Percentiles rank a stretch among this genome's conserved stretches.
phyloP scores from a whole-genome alignment of 345 rosid genomes.

The Lepidium sativum region DNA sequence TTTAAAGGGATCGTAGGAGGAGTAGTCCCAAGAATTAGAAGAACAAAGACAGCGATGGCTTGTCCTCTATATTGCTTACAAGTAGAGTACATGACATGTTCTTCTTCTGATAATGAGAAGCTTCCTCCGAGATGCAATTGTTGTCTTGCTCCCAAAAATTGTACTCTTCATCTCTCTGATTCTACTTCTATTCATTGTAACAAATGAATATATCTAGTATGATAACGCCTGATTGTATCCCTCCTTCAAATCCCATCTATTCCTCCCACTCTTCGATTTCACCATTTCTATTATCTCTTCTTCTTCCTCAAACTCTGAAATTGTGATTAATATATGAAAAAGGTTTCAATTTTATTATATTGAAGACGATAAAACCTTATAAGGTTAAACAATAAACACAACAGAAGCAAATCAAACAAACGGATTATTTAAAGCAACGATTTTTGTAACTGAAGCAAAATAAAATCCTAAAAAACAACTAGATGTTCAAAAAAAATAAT shows the following conservation, averaged over 20 bases:
- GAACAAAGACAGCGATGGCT: neutral
- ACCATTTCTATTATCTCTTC: slow-evolving; percentile 5
- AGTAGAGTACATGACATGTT: slow-evolving; percentile 44
- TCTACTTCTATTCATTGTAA: slow-evolving; percentile 26
- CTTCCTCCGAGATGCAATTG: slow-evolving; percentile 43
- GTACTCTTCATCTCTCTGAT: slow-evolving; percentile 44
- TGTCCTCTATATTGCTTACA: slow-evolving; percentile 37
- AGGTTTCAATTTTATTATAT: neutral
- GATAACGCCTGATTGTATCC: slow-evolving; percentile 12
- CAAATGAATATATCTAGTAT: neutral
- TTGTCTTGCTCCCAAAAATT: slow-evolving; percentile 42
- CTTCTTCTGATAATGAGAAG: slow-evolving; percentile 26
- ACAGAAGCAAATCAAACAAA: neutral
- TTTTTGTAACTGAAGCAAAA: neutral
- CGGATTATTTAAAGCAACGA: neutral
- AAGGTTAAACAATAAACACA: neutral
- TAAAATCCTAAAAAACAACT: too few relatives aligned
- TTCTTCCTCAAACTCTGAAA: slow-evolving; percentile 19
- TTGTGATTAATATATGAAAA: neutral
- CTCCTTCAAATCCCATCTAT: slow-evolving; percentile 29
- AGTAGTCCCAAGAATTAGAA: neutral
- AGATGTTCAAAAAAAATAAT: too few relatives aligned
- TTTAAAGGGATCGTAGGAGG: neutral
- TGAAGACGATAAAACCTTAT: neutral
- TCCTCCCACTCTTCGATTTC: slow-evolving; percentile 19